phyloP scores from a whole-genome alignment of 2,329 filamentous ascomycete species.

The Botryotinia convoluta region DNA sequence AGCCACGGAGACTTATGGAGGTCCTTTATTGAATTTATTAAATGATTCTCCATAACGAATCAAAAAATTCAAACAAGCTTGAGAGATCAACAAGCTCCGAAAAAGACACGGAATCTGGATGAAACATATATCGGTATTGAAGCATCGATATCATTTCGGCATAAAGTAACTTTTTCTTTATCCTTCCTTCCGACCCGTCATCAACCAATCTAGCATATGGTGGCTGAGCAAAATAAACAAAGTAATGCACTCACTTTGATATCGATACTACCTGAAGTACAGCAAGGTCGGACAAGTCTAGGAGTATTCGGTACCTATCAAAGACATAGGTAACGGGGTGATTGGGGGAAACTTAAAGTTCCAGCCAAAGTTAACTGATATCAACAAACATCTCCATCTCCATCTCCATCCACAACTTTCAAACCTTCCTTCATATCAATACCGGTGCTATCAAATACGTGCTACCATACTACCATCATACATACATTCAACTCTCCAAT shows the following conservation, averaged over 20 bases:
- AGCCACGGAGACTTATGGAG: neutral
- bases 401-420: neutral
- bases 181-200: neutral
- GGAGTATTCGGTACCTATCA: neutral
- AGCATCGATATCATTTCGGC: neutral
- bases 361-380: neutral
- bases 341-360: neutral
- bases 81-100: neutral
- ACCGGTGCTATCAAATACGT: neutral
- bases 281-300: neutral
- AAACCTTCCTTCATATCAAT: neutral
- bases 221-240: conserved; percentile 5
- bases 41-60: neutral
- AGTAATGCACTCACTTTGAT: neutral
- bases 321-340: neutral
- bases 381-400: neutral
- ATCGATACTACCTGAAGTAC: neutral
- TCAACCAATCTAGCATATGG: neutral
- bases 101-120: neutral
- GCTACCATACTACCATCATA: neutral
- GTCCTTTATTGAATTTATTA: neutral
- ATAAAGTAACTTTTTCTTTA: neutral
- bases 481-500: neutral
- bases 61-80: neutral
- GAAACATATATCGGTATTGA: neutral